Conservation (phyloP, 2,329 filamentous ascomycete species). For the Sporothrix inflata region DNA sequence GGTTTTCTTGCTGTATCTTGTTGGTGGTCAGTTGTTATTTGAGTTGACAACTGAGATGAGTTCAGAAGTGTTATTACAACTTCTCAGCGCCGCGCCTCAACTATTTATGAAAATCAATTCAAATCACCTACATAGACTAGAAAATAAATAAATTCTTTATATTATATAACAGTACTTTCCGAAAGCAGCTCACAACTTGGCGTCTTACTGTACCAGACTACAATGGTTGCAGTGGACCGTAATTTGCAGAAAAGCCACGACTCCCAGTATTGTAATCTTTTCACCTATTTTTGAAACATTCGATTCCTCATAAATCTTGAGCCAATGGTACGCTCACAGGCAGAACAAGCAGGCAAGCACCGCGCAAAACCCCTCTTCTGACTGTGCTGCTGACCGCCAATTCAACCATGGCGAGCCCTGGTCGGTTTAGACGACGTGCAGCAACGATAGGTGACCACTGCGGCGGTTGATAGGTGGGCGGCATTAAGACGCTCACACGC, state of each 20-base stretch:
- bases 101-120: too few species aligned
- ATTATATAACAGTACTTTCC: too few species aligned
- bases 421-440: conserved; percentile 7
- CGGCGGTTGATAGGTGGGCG: background rate
- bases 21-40: background rate
- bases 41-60: background rate
- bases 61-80: background rate
- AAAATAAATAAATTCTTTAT: too few species aligned
- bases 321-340: background rate
- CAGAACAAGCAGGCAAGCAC: background rate
- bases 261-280: background rate
- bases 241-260: too few species aligned
- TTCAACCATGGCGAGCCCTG: background rate
- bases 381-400: conserved; percentile 10
- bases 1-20: background rate
- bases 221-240: too few species aligned
- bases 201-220: background rate
- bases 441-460: background rate
- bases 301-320: background rate
- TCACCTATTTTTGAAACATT: background rate
- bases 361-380: background rate
- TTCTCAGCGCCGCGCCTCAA: too few species aligned
- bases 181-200: too few species aligned
- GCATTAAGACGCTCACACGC: background rate
- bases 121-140: too few species aligned